Evolutionary conservation across 1,284 basidiomycete genomes (phyloP), one percentile per base, ranked within the genome.

Genomic region (Ganoderma sinense): DNA sequence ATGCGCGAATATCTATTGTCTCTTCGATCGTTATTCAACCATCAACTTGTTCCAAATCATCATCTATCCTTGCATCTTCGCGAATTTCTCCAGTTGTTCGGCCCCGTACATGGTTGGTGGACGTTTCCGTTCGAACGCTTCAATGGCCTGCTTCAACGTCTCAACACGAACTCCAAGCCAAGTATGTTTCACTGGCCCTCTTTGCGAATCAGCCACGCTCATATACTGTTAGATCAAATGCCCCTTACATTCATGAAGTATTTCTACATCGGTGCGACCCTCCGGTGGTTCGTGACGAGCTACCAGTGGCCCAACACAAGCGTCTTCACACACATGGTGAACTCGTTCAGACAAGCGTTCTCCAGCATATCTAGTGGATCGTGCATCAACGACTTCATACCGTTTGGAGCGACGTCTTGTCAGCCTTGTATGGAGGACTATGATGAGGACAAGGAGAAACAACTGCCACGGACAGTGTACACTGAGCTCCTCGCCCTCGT

Each of bases 41-140:
- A 76, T 4, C 40, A 63, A 0, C 73, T 84, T 26, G 73, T 74
- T 2, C 81, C 83, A 6, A 81, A 84, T 63, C 83, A 84, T 23
- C 84, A 85, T 69, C 70, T 82, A 5, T 69, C 80, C 14, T 71
- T 84, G 6, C 83, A 84, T 66, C 78, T 81, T 13, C 40, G 63
- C 71, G 71, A 0, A 63, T 73, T 76, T 29, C 68, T 84, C 2
- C 45, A 66, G 6, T 41, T 73, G 0, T 83, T 81, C 71, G 82
- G 84, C 0, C 82, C 83, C 0, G 75, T 75, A 1, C 80, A 81
- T 66, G 73, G 77, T 0, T 83, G 80, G 80, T 70, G 69, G 65
- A 41, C 55, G 2, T 69, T 56, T 26, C 68, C 68, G 2, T 69
- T 69, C 31, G 75, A 75, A 43, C 67, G 73, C 7, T 73, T 69